Percentiles rank a stretch among this genome's conserved stretches.
Evolutionary conservation across 768 basidiomycete genomes (phyloP).

Genomic region (Pisolithus microcarpus): DNA sequence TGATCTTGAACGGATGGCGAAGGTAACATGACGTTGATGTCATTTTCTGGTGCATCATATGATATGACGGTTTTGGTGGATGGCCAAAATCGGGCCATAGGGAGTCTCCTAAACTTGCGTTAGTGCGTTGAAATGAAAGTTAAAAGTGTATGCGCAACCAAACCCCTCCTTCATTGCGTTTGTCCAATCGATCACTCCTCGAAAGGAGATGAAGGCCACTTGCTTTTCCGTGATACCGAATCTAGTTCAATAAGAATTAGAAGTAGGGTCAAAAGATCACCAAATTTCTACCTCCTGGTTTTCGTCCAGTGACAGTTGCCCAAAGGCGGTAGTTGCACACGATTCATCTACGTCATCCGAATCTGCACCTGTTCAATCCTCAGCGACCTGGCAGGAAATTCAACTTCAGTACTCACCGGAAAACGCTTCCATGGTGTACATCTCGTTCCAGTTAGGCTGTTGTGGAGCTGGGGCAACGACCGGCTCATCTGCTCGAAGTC

Average conservation of each 20-base stretch:
- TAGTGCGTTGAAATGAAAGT: conserved; percentile 9
- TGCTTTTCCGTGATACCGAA: conserved; percentile 76
- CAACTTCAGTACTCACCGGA: conserved; percentile 19
- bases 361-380: conserved; percentile 23
- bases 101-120: conserved; percentile 45
- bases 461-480: conserved; percentile 7
- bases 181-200: conserved; percentile 56
- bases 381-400: conserved; percentile 1
- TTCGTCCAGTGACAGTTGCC: conserved; percentile 68
- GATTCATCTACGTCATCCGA: conserved; percentile 32
- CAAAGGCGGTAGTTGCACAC: conserved; percentile 50
- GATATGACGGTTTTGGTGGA: conserved; percentile 38
- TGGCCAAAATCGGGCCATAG: conserved; percentile 74
- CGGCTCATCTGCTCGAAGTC: conserved; percentile 36
- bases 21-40: conserved; percentile 48
- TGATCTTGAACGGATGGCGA: conserved; percentile 55
- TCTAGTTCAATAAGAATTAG: conserved; percentile 33
- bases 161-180: conserved; percentile 60
- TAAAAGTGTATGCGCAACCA: conserved; percentile 38
- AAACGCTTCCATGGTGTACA: conserved; percentile 50
- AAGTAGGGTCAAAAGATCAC: too few species aligned
- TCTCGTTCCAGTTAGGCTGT: conserved; percentile 47
- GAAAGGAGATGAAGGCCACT: conserved; percentile 74
- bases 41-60: conserved; percentile 36
- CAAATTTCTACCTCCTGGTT: conserved; percentile 51